A percentile compares a stretch with the other conserved stretches of the same genome.
phyloP scores from a whole-genome alignment of 371 early-diverging fungal genomes.

The Apophysomyces sp. region DNA sequence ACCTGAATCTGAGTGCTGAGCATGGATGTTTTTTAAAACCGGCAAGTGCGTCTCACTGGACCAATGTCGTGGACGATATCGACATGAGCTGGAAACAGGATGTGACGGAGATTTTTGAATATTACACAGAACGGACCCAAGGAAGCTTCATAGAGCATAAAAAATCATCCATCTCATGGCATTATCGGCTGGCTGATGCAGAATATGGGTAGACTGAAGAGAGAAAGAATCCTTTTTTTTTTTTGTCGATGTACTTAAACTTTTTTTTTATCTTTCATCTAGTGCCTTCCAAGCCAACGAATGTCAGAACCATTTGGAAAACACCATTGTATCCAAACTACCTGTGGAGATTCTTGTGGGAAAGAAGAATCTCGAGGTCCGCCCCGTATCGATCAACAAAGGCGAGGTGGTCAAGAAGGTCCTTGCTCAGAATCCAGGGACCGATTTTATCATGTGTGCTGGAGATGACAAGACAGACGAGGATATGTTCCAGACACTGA shows the following conservation, averaged over 20 bases:
- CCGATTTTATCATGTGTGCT: conserved; percentile 88
- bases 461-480: conserved; percentile 97
- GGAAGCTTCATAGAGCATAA: conserved; percentile 88
- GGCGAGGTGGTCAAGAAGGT: conserved; percentile 92
- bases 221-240: no score
- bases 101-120: conserved; percentile 83
- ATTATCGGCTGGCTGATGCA: conserved; percentile 86
- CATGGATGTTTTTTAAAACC: conserved; percentile 64
- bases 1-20: conserved; percentile 80
- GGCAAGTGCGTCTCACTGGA: conserved; percentile 58
- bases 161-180: conserved; percentile 86
- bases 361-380: conserved; percentile 92
- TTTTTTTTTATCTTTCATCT: neutral
- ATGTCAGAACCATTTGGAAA: conserved; percentile 85
- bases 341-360: conserved; percentile 92
- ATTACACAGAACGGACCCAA: conserved; percentile 90
- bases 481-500: conserved; percentile 77
- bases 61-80: conserved; percentile 68
- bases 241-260: no score
- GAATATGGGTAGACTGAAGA: conserved; percentile 45
- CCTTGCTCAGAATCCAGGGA: conserved; percentile 37
- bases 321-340: conserved; percentile 72
- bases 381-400: conserved; percentile 74
- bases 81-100: conserved; percentile 88
- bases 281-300: conserved; percentile 83